Conservation (phyloP, 441 rosid genomes). For the Bruguiera hainesii region DNA sequence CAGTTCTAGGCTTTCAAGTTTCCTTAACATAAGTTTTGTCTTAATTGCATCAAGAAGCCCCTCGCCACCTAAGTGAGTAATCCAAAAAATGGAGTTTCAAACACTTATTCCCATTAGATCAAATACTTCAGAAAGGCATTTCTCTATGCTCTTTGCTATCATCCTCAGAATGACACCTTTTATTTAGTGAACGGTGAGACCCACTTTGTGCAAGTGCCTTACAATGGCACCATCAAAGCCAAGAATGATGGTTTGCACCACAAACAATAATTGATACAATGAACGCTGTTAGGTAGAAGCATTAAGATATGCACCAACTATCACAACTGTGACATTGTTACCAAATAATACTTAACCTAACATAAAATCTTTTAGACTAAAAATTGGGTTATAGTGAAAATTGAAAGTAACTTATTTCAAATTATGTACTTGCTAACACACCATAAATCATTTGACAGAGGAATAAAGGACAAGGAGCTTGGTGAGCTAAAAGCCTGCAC, state of each 20-base stretch:
- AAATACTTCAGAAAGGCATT: conserved; percentile 27
- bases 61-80: conserved; percentile 31
- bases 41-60: conserved; percentile 33
- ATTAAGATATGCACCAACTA: conserved; percentile 31
- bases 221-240: conserved; percentile 33
- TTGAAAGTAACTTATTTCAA: conserved; percentile 31
- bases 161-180: conserved; percentile 30
- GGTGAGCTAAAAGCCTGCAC: conserved; percentile 35
- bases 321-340: conserved; percentile 31
- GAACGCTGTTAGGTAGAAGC: conserved; percentile 24
- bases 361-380: conserved; percentile 23
- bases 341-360: conserved; percentile 35
- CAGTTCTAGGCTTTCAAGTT: conserved; percentile 13
- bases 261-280: conserved; percentile 25
- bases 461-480: conserved; percentile 36
- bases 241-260: conserved; percentile 34
- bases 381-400: conserved; percentile 31
- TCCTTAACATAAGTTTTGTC: conserved; percentile 25
- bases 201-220: conserved; percentile 36
- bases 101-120: conserved; percentile 28
- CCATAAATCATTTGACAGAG: conserved; percentile 34
- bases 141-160: conserved; percentile 13
- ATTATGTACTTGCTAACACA: conserved; percentile 37
- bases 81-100: conserved; percentile 37
- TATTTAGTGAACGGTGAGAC: conserved; percentile 33